These are phyloP conservation scores for Salix koriyanagi DNA, from an alignment of 345 rosid genomes.

Conservation along the genomic window DNA sequence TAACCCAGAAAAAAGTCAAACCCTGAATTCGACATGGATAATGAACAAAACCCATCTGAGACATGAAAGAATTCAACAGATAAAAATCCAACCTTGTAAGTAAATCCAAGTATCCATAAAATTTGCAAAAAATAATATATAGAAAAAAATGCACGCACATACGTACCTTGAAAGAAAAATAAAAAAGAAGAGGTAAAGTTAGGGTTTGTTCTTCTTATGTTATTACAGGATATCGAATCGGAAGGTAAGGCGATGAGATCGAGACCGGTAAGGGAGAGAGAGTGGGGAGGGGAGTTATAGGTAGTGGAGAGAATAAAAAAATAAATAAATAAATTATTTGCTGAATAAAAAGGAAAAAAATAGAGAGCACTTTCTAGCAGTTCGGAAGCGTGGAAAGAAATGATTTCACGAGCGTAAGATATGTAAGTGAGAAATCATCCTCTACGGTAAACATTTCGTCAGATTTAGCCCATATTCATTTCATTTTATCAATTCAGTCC, in stretches of 20 bases:
- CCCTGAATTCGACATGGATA: neutral
- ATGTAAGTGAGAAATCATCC: neutral
- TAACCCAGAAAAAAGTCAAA: neutral
- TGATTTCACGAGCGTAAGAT: neutral
- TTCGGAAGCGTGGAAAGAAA: neutral
- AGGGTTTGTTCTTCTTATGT: neutral
- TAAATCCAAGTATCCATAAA: neutral
- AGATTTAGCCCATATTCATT: neutral
- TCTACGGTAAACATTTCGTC: neutral
- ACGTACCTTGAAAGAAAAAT: neutral
- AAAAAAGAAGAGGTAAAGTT: neutral
- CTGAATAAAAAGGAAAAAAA: neutral
- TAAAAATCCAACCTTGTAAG: neutral
- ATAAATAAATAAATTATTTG: neutral
- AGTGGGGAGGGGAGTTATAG: neutral
- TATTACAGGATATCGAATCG: neutral
- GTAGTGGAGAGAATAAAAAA: neutral
- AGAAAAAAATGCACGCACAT: neutral
- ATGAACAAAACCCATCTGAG: neutral
- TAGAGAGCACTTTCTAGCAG: neutral
- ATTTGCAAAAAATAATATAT: too few relatives aligned
- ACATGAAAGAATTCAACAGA: neutral
- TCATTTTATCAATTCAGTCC: neutral
- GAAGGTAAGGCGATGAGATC: constrained; percentile 6
- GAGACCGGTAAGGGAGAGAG: neutral